A percentile compares a stretch with the other conserved stretches of the same genome.
These are phyloP conservation scores for Bruguiera sexangula DNA, from an alignment of 345 rosid species.

Conservation along the genomic window DNA sequence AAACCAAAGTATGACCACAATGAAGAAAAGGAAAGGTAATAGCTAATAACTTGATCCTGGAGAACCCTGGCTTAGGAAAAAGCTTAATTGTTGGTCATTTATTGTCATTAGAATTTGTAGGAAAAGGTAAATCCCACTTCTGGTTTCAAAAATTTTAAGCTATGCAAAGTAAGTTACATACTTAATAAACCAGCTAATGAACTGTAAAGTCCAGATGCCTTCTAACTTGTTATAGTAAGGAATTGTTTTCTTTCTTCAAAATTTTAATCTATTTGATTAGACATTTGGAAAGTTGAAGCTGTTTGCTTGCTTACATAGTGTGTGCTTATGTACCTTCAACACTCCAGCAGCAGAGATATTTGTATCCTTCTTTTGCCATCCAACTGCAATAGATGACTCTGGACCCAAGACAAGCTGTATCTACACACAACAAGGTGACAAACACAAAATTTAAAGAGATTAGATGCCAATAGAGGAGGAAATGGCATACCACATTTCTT, in stretches of 20 bases:
- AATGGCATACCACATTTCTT: not conserved
- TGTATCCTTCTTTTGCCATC: constrained; percentile 85
- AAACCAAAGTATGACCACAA: too few species aligned
- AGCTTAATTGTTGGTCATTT: not conserved
- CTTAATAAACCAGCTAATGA: not conserved
- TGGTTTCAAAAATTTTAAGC: not conserved
- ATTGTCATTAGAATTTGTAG: not conserved
- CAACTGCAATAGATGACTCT: constrained; percentile 71
- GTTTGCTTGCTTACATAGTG: constrained; percentile 1
- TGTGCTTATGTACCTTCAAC: constrained; percentile 50
- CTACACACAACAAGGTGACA: constrained; percentile 33
- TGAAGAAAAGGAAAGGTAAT: not conserved
- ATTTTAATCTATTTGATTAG: not conserved
- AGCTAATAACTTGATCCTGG: not conserved
- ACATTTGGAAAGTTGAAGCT: not conserved
- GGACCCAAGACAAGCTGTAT: constrained; percentile 74
- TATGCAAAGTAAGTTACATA: not conserved
- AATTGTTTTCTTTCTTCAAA: not conserved
- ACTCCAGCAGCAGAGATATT: constrained; percentile 72
- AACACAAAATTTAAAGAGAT: constrained; percentile 14
- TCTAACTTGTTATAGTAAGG: not conserved
- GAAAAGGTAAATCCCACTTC: not conserved
- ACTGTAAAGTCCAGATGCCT: too few species aligned
- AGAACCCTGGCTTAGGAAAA: not conserved
- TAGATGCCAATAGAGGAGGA: constrained; percentile 4